These are phyloP conservation scores for Polychytrium aggregatum DNA, from an alignment of 192 early-diverging fungal genomes.

Conservation along the genomic window DNA sequence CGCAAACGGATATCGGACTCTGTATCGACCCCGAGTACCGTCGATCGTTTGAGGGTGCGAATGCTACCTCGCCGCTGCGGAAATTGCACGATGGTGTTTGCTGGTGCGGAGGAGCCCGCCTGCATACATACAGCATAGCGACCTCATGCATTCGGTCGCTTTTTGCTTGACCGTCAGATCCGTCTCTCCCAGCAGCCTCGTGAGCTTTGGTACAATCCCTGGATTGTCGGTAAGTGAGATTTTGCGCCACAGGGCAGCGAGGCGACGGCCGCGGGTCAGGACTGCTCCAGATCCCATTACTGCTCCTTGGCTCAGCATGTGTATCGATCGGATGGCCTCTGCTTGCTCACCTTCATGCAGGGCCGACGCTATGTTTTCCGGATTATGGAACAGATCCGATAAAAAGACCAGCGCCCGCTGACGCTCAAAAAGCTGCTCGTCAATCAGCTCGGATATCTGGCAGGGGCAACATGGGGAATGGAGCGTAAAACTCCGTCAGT, in stretches of 20 bases:
- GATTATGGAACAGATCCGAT: slow-evolving; percentile 30
- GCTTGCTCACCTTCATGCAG: slow-evolving; percentile 20
- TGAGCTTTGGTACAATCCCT: slow-evolving; percentile 21
- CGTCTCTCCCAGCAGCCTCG: slow-evolving; percentile 6
- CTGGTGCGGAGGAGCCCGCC: too few relatives aligned
- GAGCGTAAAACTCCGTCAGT: not conserved
- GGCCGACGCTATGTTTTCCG: slow-evolving; percentile 29
- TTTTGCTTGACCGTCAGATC: slow-evolving; percentile 38
- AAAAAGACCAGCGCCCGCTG: slow-evolving; percentile 32
- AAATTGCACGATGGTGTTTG: too few relatives aligned
- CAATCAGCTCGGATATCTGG: slow-evolving; percentile 21
- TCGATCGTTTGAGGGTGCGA: too few relatives aligned
- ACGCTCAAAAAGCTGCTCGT: slow-evolving; percentile 7
- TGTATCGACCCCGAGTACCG: too few relatives aligned
- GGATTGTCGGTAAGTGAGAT: too few relatives aligned
- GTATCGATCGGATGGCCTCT: too few relatives aligned
- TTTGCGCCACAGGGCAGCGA: too few relatives aligned
- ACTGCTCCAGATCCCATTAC: slow-evolving; percentile 1
- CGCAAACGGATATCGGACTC: too few relatives aligned
- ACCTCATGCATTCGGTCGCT: slow-evolving; percentile 31
- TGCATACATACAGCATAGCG: slow-evolving; percentile 19
- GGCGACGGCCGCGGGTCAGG: too few relatives aligned
- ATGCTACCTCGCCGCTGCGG: too few relatives aligned
- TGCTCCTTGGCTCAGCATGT: too few relatives aligned
- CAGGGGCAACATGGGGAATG: not conserved